Evolutionary conservation across 2,329 filamentous ascomycete genomes (phyloP), one percentile per base, ranked within the genome.

Genomic region (Aspergillus pseudoterreus): DNA sequence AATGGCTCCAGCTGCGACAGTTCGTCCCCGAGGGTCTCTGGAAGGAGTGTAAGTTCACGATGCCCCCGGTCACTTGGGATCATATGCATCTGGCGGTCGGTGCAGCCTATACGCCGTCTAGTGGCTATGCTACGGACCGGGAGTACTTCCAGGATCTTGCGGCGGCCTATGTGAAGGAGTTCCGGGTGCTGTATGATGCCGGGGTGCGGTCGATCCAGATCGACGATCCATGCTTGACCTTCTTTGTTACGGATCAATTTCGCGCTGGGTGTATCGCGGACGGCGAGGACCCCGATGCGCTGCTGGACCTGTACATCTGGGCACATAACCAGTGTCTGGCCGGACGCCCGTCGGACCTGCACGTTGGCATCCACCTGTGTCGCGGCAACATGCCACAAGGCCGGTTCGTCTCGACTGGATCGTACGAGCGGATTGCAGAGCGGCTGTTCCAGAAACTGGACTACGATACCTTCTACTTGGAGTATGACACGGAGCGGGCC

Each of bases 351-450:
- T 64, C 73, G 2, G 85, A 89, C 63, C 81, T 90, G 75, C 85
- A 88, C 66, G 79, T 87, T 1, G 87, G 87, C 22, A 83, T 90
- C 30, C 87, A 90, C 63, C 75, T 90, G 45, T 90, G 87, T 76
- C 77, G 59, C 39, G 69, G 65, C 32, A 85, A 85, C 70, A 85
- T 85, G 66, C 79, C 82, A 4, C 27, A 30, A 30, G 27, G 27
- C 27, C 27, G 11, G 85, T 81, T 63, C 85, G 85, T 0, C 85
- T 30, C 27, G 27, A 30, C 27, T 8, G 27, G 27, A 11, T 30
- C 27, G 27, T 30, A 30, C 10, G 27, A 30, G 27, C 27, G 27
- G 27, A 30, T 30, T 30, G 27, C 27, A 11, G 10, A 30, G 27
- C 27, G 5, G 27, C 9, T 30, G 27, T 30, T 30, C 27, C 27